Conservation (phyloP, 1,284 basidiomycete genomes). For the Cystobasidiaceae sp. region DNA sequence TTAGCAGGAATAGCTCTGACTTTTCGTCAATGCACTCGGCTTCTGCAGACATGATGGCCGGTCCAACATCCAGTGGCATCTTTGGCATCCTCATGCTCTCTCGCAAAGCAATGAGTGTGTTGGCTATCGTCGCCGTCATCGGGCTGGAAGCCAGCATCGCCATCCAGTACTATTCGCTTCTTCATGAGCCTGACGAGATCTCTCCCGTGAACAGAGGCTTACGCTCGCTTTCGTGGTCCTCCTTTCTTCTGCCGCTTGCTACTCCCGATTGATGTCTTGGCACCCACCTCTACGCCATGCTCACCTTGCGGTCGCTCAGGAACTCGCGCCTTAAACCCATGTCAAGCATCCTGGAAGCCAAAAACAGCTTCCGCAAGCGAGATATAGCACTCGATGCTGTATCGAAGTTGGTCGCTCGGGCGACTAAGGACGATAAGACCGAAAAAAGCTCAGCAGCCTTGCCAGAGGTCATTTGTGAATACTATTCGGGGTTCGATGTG, state of each 20-base stretch:
- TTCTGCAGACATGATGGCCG: no score
- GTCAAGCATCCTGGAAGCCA: background rate
- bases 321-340: slow-evolving; percentile 9
- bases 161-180: no score
- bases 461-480: slow-evolving; percentile 11
- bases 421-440: background rate
- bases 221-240: no score
- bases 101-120: slow-evolving; percentile 5
- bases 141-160: slow-evolving; percentile 18
- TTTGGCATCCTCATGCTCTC: slow-evolving; percentile 4
- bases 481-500: slow-evolving; percentile 27
- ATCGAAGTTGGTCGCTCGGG: background rate
- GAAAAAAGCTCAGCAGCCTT: no score
- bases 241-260: no score
- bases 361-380: slow-evolving; percentile 13
- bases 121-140: slow-evolving; percentile 16
- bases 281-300: background rate
- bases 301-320: background rate
- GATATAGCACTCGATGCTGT: background rate
- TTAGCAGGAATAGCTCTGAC: no score
- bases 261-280: no score
- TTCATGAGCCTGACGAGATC: no score
- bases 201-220: no score
- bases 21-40: no score
- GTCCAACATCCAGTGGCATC: background rate